Evolutionary conservation across 2,329 filamentous ascomycete genomes (phyloP).

Genomic region (Colletotrichum tropicale): DNA sequence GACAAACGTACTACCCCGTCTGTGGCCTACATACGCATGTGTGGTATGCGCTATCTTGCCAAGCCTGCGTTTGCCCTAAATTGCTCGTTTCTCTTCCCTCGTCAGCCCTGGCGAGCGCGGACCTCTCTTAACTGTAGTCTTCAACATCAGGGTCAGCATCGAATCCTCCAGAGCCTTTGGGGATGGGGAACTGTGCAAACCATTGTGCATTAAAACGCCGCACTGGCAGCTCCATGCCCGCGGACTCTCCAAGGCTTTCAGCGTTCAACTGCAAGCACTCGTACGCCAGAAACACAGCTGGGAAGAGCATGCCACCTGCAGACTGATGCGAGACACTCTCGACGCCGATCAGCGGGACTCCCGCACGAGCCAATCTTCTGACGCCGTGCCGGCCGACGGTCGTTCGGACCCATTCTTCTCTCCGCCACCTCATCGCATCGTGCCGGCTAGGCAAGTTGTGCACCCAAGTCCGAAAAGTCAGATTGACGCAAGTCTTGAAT

Average conservation of each 20-base stretch:
- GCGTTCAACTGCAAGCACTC: not conserved
- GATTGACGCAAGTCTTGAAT: not conserved
- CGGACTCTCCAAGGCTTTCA: not conserved
- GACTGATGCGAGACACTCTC: conserved; percentile 9
- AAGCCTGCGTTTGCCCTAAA: not conserved
- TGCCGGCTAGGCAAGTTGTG: not conserved
- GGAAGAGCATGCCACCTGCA: conserved; percentile 9
- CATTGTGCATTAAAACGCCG: not conserved
- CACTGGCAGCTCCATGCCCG: not conserved
- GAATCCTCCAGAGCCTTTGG: not conserved
- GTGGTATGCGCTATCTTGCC: not conserved
- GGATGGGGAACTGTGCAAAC: not conserved
- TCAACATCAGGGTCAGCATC: not conserved
- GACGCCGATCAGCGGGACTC: conserved; percentile 7
- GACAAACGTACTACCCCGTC: not conserved
- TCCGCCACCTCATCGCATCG: not conserved
- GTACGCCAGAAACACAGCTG: not conserved
- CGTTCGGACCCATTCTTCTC: not conserved
- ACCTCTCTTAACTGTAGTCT: not conserved
- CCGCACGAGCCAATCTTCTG: not conserved
- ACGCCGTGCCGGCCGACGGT: not conserved
- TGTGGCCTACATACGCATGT: not conserved
- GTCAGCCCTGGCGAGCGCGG: not conserved
- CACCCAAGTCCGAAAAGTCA: not conserved
- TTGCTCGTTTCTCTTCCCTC: not conserved